Conservation (phyloP, 2,329 filamentous ascomycete species). For the Leptoxyphium fumago region DNA sequence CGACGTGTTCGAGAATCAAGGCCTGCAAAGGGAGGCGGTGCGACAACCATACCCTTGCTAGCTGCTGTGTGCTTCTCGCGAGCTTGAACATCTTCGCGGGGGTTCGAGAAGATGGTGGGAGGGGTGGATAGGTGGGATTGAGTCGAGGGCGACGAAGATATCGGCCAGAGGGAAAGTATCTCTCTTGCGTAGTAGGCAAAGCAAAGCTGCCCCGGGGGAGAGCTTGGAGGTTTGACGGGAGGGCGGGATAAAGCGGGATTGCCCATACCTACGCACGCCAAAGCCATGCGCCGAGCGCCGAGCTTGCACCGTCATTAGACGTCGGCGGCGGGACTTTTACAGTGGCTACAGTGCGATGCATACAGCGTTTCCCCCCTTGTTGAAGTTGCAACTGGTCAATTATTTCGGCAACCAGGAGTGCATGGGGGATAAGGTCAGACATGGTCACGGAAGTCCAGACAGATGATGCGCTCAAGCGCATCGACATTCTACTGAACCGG, state of each 20-base stretch:
- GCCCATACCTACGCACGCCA: background rate
- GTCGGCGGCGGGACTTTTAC: too few species aligned
- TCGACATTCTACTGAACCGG: conserved; percentile 41
- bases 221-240: background rate
- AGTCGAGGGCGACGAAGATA: background rate
- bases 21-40: too few species aligned
- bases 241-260: background rate
- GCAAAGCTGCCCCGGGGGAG: background rate
- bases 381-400: too few species aligned
- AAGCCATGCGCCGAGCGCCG: too few species aligned
- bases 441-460: background rate
- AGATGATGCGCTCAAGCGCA: background rate
- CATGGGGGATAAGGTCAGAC: too few species aligned
- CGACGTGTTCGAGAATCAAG: too few species aligned
- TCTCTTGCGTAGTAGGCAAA: background rate
- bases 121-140: background rate
- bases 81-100: conserved; percentile 62
- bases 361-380: too few species aligned
- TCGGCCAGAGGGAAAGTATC: background rate
- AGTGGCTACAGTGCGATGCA: too few species aligned
- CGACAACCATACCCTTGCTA: background rate
- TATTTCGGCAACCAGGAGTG: too few species aligned
- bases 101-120: conserved; percentile 1
- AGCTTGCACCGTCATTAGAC: too few species aligned
- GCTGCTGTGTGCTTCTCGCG: conserved; percentile 56